These are phyloP conservation scores for Suhomyces wounanorum DNA, from an alignment of 1,139 yeast species.

Conservation along the genomic window DNA sequence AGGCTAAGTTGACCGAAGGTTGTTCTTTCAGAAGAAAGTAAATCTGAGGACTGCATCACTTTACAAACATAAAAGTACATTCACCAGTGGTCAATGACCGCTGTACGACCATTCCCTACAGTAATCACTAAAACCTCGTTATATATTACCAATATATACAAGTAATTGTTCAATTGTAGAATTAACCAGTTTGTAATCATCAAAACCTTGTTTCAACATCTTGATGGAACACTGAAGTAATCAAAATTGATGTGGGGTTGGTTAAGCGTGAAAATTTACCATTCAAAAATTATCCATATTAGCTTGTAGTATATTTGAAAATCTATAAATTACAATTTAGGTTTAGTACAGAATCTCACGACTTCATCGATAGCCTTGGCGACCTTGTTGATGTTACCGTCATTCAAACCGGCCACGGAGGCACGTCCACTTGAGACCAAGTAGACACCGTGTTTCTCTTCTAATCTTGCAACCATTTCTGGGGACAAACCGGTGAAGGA, in stretches of 20 bases:
- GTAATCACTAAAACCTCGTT: constrained; percentile 8
- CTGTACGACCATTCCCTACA: constrained; percentile 11
- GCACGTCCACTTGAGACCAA: constrained; percentile 86
- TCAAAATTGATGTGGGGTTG: too few relatives aligned
- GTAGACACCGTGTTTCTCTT: constrained; percentile 75
- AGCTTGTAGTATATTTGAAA: not conserved
- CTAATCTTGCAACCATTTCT: constrained; percentile 80
- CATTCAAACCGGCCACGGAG: constrained; percentile 90
- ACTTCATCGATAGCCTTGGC: constrained; percentile 85
- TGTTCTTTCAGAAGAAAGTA: constrained; percentile 99
- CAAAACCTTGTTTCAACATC: too few relatives aligned
- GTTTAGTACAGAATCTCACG: constrained; percentile 46
- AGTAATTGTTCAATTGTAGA: constrained; percentile 1
- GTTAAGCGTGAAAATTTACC: too few relatives aligned
- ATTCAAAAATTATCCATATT: not conserved
- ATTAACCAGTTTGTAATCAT: too few relatives aligned
- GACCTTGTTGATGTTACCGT: constrained; percentile 72
- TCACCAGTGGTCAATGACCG: constrained; percentile 4
- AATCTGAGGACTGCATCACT: constrained; percentile 24
- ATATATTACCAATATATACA: constrained; percentile 12
- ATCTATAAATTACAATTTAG: constrained; percentile 29
- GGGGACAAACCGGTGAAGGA: constrained; percentile 85
- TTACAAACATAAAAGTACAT: constrained; percentile 12
- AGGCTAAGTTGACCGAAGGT: constrained; percentile 99
- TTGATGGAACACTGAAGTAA: too few relatives aligned